Percentiles rank a stretch among this genome's conserved stretches.
Evolutionary conservation across 202 grass and related monocot genomes (phyloP).

Genomic region (Tripidium arundinaceum): DNA sequence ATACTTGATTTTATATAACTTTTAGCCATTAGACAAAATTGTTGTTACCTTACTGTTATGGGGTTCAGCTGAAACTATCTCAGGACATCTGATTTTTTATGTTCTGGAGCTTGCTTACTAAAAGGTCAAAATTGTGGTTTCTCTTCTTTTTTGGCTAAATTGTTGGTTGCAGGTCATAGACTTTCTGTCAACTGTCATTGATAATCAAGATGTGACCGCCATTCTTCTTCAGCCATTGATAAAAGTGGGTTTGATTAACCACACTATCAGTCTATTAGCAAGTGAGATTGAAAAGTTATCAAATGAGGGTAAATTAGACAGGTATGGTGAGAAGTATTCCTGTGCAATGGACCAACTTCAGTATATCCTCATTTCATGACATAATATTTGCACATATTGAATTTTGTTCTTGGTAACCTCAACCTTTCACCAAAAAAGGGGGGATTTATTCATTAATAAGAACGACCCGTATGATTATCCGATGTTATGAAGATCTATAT

Average conservation of each 20-base stretch:
- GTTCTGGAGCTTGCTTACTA: constrained; percentile 26
- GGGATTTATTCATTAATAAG: constrained; percentile 2
- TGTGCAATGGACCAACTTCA: constrained; percentile 16
- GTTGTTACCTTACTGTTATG: neutral
- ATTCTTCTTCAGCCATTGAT: constrained; percentile 83
- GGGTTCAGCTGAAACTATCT: constrained; percentile 6
- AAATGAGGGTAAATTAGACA: constrained; percentile 65
- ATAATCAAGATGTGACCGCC: constrained; percentile 48
- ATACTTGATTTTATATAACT: constrained; percentile 6
- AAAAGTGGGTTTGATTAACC: constrained; percentile 55
- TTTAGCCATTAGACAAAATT: neutral
- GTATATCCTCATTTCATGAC: constrained; percentile 1
- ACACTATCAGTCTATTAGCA: constrained; percentile 58
- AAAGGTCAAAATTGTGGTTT: neutral
- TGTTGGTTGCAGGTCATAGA: constrained; percentile 56
- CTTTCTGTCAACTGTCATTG: constrained; percentile 70
- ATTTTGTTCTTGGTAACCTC: neutral
- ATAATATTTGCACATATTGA: constrained; percentile 12
- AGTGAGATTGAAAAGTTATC: constrained; percentile 63
- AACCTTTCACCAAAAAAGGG: constrained; percentile 4
- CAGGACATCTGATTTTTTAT: neutral
- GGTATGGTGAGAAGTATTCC: constrained; percentile 36
- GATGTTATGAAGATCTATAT: constrained; percentile 5
- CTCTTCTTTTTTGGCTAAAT: constrained; percentile 15
- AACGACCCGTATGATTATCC: neutral